Evolutionary conservation across 768 basidiomycete species (phyloP).

Genomic region (Termitomyces sp.): DNA sequence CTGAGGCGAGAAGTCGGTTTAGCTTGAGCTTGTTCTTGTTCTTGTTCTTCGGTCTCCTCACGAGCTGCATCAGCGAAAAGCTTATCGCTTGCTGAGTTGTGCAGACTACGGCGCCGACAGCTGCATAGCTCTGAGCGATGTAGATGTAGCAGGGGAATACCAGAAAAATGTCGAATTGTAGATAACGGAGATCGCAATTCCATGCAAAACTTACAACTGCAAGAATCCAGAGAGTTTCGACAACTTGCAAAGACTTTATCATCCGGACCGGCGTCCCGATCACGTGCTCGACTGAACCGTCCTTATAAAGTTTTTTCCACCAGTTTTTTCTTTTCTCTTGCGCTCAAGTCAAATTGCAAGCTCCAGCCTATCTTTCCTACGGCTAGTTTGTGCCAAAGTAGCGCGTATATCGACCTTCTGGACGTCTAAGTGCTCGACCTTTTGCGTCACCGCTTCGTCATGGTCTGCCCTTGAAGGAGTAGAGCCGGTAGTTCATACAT

Average conservation of each 20-base stretch:
- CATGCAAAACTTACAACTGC: not conserved
- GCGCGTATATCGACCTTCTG: slow-evolving; percentile 31
- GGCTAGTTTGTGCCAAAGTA: slow-evolving; percentile 44
- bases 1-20: slow-evolving; percentile 16
- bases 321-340: slow-evolving; percentile 22
- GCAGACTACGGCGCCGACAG: not conserved
- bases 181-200: slow-evolving; percentile 2
- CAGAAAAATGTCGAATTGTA: not conserved
- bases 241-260: not conserved
- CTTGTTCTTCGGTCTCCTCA: slow-evolving; percentile 42
- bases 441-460: slow-evolving; percentile 14
- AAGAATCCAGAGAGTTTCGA: not conserved
- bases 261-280: not conserved
- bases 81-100: slow-evolving; percentile 46
- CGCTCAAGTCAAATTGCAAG: too few species aligned
- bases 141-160: not conserved
- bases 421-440: slow-evolving; percentile 37
- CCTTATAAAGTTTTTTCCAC: not conserved
- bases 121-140: not conserved
- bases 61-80: slow-evolving; percentile 62
- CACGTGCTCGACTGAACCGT: too few species aligned
- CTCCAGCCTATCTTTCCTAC: slow-evolving; percentile 9
- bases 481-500: slow-evolving; percentile 39
- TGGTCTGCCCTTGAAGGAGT: slow-evolving; percentile 27
- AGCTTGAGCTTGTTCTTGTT: slow-evolving; percentile 15